These are phyloP conservation scores for Ulota crispa DNA, from an alignment of 225 moss, liverwort and hornwort genomes.

Conservation along the genomic window DNA sequence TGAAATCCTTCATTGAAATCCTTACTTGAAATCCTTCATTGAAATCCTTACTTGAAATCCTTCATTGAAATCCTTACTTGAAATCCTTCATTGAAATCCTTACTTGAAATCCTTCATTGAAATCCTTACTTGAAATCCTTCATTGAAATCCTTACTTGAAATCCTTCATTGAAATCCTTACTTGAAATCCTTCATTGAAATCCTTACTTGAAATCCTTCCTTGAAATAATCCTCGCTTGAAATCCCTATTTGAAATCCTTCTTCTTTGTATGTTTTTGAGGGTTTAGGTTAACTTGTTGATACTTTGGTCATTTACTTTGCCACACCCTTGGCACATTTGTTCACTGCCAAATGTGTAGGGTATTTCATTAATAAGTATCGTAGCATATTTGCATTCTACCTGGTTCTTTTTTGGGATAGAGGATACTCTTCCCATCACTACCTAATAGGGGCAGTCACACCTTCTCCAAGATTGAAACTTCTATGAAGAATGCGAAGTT, in stretches of 20 bases:
- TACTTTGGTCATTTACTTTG: background rate
- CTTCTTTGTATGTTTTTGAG: background rate
- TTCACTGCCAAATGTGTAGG: background rate
- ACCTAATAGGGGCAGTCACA: background rate
- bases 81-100: background rate
- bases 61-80: no score
- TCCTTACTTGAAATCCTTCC: background rate
- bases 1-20: background rate
- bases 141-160: background rate
- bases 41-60: background rate
- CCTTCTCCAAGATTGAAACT: no score
- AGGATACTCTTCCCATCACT: background rate
- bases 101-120: background rate
- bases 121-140: background rate
- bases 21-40: background rate
- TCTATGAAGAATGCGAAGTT: no score
- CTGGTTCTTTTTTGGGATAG: background rate
- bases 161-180: background rate
- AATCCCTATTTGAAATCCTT: background rate
- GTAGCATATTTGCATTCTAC: background rate
- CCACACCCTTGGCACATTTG: background rate
- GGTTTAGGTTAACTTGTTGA: background rate
- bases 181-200: background rate
- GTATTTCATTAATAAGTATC: background rate
- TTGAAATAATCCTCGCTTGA: no score